A percentile compares a stretch with the other conserved stretches of the same genome.
These are phyloP conservation scores for Lachnellula cervina DNA, from an alignment of 2,329 filamentous ascomycete species.

Conservation along the genomic window DNA sequence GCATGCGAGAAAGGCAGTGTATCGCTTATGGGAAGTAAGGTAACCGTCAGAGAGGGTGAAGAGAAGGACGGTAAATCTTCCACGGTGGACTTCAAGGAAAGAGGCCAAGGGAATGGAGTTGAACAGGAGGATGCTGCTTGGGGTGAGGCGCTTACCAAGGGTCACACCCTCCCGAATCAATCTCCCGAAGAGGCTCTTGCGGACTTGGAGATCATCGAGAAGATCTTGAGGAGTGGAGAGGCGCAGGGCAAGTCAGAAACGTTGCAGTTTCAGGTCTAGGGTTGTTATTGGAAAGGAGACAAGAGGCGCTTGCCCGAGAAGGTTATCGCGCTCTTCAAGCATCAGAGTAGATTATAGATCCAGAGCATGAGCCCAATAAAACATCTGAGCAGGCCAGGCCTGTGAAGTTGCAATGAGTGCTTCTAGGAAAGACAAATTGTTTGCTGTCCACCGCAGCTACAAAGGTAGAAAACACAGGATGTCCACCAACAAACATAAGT, in stretches of 20 bases:
- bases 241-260: slow-evolving; percentile 23
- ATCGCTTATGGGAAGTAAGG: slow-evolving; percentile 19
- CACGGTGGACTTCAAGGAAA: slow-evolving; percentile 26
- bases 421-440: too few species aligned
- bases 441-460: too few species aligned
- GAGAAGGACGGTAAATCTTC: slow-evolving; percentile 21
- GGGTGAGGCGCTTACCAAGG: slow-evolving; percentile 25
- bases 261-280: slow-evolving; percentile 24
- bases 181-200: slow-evolving; percentile 25
- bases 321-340: too few species aligned
- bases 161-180: slow-evolving; percentile 21
- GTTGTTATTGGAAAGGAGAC: not conserved
- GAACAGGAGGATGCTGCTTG: slow-evolving; percentile 30
- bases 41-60: slow-evolving; percentile 26
- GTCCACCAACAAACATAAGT: too few species aligned
- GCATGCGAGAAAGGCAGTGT: slow-evolving; percentile 32
- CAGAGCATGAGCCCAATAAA: too few species aligned
- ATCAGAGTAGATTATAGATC: too few species aligned
- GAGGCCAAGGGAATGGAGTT: slow-evolving; percentile 27
- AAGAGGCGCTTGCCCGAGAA: not conserved
- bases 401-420: too few species aligned
- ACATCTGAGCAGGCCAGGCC: too few species aligned
- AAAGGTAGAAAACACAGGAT: too few species aligned
- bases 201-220: slow-evolving; percentile 30
- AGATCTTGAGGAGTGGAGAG: slow-evolving; percentile 33